Evolutionary conservation across 352 stramenopile species (phyloP).

Genomic region (Phytophthora megakarya): DNA sequence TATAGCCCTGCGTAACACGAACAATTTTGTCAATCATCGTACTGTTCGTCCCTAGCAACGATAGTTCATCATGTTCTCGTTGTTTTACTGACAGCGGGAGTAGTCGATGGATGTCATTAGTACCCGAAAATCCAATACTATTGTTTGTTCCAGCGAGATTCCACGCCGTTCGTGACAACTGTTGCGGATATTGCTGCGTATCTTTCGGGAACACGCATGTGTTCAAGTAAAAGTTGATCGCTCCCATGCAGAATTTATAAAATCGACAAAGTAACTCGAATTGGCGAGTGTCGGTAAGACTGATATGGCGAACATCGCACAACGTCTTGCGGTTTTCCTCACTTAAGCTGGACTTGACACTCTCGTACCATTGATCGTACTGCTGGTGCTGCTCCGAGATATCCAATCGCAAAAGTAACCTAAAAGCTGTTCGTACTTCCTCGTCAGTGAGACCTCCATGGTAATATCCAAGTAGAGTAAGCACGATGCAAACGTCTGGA

Average conservation of each 20-base stretch:
- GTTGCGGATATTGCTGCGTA: slow-evolving; percentile 77
- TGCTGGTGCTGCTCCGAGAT: slow-evolving; percentile 59
- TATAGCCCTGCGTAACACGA: slow-evolving; percentile 38
- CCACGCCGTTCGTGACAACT: slow-evolving; percentile 79
- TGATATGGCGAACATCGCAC: slow-evolving; percentile 70
- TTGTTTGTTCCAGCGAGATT: slow-evolving; percentile 67
- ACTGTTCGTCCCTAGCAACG: slow-evolving; percentile 78
- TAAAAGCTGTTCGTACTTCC: slow-evolving; percentile 61
- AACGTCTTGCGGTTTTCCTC: slow-evolving; percentile 39
- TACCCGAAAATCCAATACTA: slow-evolving; percentile 88
- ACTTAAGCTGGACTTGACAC: slow-evolving; percentile 28
- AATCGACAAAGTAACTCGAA: slow-evolving; percentile 52
- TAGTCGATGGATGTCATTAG: slow-evolving; percentile 88
- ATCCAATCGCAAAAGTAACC: slow-evolving; percentile 64
- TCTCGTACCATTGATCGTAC: slow-evolving; percentile 75
- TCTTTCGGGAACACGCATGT: slow-evolving; percentile 81
- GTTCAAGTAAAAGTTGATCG: slow-evolving; percentile 90
- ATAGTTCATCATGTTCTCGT: slow-evolving; percentile 51
- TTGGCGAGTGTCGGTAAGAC: slow-evolving; percentile 70
- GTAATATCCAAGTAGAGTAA: slow-evolving; percentile 90
- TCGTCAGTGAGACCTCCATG: slow-evolving; percentile 59
- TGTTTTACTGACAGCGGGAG: slow-evolving; percentile 75
- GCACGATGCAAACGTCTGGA: slow-evolving; percentile 79
- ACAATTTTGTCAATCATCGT: slow-evolving; percentile 86
- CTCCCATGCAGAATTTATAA: slow-evolving; percentile 66